Percentiles rank a stretch among this genome's conserved stretches.
Evolutionary conservation across 768 basidiomycete species (phyloP).

Genomic region (Amylocystis lapponica): DNA sequence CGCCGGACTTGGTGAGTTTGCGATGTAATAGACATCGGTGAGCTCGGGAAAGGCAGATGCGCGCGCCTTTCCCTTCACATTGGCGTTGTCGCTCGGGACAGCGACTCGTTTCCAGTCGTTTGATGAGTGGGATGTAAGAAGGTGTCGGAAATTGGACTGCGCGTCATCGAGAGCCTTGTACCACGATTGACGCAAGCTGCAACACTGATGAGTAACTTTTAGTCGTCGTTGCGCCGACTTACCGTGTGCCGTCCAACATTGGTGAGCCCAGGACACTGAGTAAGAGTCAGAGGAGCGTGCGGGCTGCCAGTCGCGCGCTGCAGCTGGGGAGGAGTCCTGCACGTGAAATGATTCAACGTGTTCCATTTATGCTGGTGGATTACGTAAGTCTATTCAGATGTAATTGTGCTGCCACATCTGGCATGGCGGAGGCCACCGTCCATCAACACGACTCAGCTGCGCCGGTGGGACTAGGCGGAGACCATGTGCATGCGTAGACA

Average conservation of each 20-base stretch:
- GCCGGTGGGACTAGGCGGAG: too few relatives aligned
- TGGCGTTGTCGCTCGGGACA: conserved; percentile 31
- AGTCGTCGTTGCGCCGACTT: not conserved
- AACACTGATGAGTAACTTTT: not conserved
- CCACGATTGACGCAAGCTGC: conserved; percentile 81
- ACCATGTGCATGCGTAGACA: too few relatives aligned
- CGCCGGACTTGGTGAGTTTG: conserved; percentile 59
- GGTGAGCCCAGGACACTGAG: not conserved
- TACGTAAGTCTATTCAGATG: too few relatives aligned
- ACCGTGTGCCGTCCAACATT: conserved; percentile 64
- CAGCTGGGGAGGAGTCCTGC: too few relatives aligned
- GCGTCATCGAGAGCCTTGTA: conserved; percentile 68
- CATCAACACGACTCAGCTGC: too few relatives aligned
- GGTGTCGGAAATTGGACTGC: conserved; percentile 69
- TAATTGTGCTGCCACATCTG: too few relatives aligned
- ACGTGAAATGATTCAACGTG: too few relatives aligned
- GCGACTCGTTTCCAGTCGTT: conserved; percentile 80
- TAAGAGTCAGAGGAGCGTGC: too few relatives aligned
- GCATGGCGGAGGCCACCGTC: too few relatives aligned
- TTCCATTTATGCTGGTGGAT: too few relatives aligned
- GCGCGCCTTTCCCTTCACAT: conserved; percentile 61
- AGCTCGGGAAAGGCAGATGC: conserved; percentile 49
- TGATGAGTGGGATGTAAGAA: conserved; percentile 65
- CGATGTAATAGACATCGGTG: conserved; percentile 76
- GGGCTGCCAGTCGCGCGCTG: too few relatives aligned